Conservation (phyloP, 768 basidiomycete genomes). For the Lentinula sp. region DNA sequence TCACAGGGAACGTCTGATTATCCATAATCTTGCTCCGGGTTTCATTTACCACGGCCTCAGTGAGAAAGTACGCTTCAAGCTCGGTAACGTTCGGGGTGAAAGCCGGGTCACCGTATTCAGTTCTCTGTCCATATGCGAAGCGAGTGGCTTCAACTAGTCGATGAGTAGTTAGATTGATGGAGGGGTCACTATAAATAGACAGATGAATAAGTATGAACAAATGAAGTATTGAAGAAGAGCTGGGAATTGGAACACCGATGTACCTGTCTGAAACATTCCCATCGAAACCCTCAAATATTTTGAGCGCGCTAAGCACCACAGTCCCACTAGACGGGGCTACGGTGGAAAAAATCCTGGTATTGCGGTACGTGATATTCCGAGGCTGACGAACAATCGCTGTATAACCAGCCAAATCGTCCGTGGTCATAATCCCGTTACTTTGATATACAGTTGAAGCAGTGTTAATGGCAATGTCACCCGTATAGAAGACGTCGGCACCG, state of each 20-base stretch:
- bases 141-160: constrained; percentile 25
- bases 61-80: constrained; percentile 24
- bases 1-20: constrained; percentile 19
- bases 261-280: constrained; percentile 12
- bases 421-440: constrained; percentile 14
- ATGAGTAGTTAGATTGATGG: constrained; percentile 26
- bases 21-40: constrained; percentile 20
- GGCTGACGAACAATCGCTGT: constrained; percentile 16
- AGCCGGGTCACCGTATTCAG: constrained; percentile 27
- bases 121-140: constrained; percentile 29
- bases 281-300: constrained; percentile 26
- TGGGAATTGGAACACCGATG: not conserved
- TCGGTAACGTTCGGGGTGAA: constrained; percentile 30
- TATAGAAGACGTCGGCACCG: constrained; percentile 19
- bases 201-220: not conserved
- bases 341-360: constrained; percentile 23
- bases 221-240: not conserved
- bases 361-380: constrained; percentile 21
- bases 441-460: constrained; percentile 8
- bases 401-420: constrained; percentile 12
- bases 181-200: constrained; percentile 12
- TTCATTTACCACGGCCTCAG: constrained; percentile 15
- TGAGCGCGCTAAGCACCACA: constrained; percentile 28
- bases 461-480: constrained; percentile 11
- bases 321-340: constrained; percentile 30